Percentiles rank a stretch among this genome's conserved stretches.
Conservation (phyloP, 352 stramenopile genomes). For the Globisporangium canariense region DNA sequence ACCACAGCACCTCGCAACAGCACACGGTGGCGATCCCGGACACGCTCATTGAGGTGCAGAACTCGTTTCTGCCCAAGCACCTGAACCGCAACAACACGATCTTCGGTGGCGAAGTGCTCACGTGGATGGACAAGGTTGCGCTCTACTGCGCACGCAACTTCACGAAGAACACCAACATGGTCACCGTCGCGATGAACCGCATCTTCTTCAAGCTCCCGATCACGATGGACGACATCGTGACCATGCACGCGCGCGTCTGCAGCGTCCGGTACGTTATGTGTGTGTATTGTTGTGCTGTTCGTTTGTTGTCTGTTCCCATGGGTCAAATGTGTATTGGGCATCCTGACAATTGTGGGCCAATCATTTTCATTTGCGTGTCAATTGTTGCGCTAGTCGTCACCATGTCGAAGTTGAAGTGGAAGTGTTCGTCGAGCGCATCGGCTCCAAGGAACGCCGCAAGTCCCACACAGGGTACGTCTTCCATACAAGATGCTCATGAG, state of each 20-base stretch:
- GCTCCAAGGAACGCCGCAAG: slow-evolving; percentile 22
- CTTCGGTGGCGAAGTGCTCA: slow-evolving; percentile 57
- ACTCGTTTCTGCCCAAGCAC: slow-evolving; percentile 71
- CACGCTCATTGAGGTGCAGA: slow-evolving; percentile 71
- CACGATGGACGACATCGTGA: slow-evolving; percentile 27
- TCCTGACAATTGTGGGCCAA: neutral
- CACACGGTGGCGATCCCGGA: slow-evolving; percentile 51
- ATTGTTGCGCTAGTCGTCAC: slow-evolving; percentile 18
- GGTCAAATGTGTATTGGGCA: neutral
- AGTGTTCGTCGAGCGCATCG: slow-evolving; percentile 26
- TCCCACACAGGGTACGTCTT: slow-evolving; percentile 24
- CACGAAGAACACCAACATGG: slow-evolving; percentile 27
- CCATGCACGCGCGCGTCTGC: slow-evolving; percentile 25
- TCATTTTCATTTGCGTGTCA: neutral
- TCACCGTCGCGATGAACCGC: slow-evolving; percentile 26
- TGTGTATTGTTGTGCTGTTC: neutral
- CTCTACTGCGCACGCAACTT: slow-evolving; percentile 28
- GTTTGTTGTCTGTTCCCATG: neutral
- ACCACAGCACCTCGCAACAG: slow-evolving; percentile 35
- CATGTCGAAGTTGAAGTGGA: slow-evolving; percentile 29
- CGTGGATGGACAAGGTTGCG: slow-evolving; percentile 25
- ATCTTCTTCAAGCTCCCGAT: slow-evolving; percentile 32
- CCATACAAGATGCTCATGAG: neutral
- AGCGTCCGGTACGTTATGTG: slow-evolving; percentile 20
- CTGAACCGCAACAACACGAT: slow-evolving; percentile 77